A percentile compares a stretch with the other conserved stretches of the same genome.
These are phyloP conservation scores for Oehlia diaphana DNA, from an alignment of 192 early-diverging fungal species.

Conservation along the genomic window DNA sequence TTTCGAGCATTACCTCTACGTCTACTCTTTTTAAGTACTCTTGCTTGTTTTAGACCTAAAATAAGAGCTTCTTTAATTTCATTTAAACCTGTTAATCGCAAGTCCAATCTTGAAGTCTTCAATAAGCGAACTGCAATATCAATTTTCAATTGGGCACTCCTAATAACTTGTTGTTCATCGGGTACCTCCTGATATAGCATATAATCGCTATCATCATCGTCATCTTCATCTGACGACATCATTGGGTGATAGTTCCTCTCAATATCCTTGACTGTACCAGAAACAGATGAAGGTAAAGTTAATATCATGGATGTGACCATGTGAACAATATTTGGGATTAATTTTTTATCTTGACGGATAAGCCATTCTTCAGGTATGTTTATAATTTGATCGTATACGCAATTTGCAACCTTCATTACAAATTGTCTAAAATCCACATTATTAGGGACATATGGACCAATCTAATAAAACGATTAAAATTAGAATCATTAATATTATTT, in stretches of 20 bases:
- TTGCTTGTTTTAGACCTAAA: conserved; percentile 38
- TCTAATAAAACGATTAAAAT: conserved; percentile 6
- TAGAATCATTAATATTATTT: neutral
- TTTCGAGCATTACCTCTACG: conserved; percentile 38
- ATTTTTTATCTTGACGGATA: conserved; percentile 24
- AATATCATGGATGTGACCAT: conserved; percentile 27
- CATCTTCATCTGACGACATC: conserved; percentile 33
- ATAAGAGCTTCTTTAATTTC: conserved; percentile 46
- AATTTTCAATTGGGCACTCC: conserved; percentile 34
- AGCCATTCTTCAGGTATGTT: conserved; percentile 27
- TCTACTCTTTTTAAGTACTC: conserved; percentile 33
- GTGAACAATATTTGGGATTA: conserved; percentile 25
- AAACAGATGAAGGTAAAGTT: conserved; percentile 22
- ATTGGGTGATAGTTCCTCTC: conserved; percentile 24
- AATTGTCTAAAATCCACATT: conserved; percentile 23
- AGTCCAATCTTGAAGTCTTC: conserved; percentile 44
- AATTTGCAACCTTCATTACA: conserved; percentile 18
- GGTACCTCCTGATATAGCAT: conserved; percentile 31
- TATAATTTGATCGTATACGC: conserved; percentile 23
- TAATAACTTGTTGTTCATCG: conserved; percentile 41
- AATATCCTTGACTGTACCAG: neutral
- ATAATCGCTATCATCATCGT: conserved; percentile 37
- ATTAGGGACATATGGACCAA: conserved; percentile 10
- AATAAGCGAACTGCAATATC: conserved; percentile 46
- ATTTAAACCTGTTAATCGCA: conserved; percentile 44